phyloP scores from a whole-genome alignment of 73 alveolate species.

The Tetrahymena borealis region DNA sequence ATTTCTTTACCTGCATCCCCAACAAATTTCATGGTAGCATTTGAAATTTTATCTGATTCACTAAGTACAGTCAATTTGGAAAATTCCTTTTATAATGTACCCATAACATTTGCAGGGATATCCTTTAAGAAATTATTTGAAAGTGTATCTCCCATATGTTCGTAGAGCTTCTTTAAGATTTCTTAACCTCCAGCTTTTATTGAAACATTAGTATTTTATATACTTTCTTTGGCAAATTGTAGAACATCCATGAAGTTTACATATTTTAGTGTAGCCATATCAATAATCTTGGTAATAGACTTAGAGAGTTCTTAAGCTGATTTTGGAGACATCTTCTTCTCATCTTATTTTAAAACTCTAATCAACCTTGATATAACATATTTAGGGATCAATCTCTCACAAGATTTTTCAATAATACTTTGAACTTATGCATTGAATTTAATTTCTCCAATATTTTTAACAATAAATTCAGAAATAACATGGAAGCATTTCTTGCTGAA shows the following conservation, averaged over 20 bases:
- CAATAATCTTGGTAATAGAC: slow-evolving; percentile 9
- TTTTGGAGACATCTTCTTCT: slow-evolving; percentile 12
- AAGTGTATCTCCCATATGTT: slow-evolving; percentile 17
- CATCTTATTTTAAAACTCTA: slow-evolving; percentile 5
- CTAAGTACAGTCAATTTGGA: slow-evolving; percentile 11
- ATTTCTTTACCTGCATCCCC: slow-evolving; percentile 36
- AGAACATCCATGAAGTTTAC: slow-evolving; percentile 9
- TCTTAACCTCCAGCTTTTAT: slow-evolving; percentile 18
- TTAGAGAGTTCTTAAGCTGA: slow-evolving; percentile 5
- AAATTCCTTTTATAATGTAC: slow-evolving; percentile 18
- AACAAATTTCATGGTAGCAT: slow-evolving; percentile 12
- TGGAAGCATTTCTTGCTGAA: slow-evolving; percentile 28
- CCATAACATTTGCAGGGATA: slow-evolving; percentile 7
- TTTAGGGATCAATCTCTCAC: slow-evolving; percentile 28
- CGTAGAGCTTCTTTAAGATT: slow-evolving; percentile 10
- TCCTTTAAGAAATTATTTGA: slow-evolving; percentile 1
- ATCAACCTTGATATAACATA: slow-evolving; percentile 3
- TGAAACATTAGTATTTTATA: slow-evolving; percentile 6
- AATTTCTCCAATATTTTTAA: slow-evolving; percentile 24
- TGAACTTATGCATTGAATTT: slow-evolving; percentile 19
- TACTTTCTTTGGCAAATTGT: slow-evolving; percentile 24
- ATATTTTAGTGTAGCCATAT: slow-evolving; percentile 12
- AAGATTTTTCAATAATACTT: slow-evolving; percentile 19
- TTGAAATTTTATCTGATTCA: not conserved
- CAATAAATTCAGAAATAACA: slow-evolving; percentile 3